phyloP scores from a whole-genome alignment of 2,329 filamentous ascomycete species.

The Aureobasidium mangrovei region DNA sequence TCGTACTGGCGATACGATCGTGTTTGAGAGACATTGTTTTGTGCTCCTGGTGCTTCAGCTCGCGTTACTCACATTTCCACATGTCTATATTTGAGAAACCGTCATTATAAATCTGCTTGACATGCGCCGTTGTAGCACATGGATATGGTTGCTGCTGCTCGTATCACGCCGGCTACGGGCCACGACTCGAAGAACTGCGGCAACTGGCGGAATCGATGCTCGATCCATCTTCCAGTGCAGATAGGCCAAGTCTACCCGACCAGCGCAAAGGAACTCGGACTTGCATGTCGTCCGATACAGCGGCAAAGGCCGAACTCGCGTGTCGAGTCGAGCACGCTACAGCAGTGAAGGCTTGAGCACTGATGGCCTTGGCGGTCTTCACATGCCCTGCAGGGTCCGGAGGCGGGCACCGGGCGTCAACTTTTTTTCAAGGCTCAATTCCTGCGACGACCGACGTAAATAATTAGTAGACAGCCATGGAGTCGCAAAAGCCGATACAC shows the following conservation, averaged over 20 bases:
- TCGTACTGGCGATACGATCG: neutral
- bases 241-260: too few species aligned
- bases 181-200: neutral
- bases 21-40: conserved; percentile 9
- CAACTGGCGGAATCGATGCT: too few species aligned
- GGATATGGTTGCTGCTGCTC: neutral
- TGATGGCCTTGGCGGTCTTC: too few species aligned
- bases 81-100: neutral
- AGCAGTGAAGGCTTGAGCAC: too few species aligned
- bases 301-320: too few species aligned
- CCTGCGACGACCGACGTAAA: neutral
- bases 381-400: too few species aligned
- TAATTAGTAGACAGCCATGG: conserved; percentile 19
- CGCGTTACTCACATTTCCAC: neutral
- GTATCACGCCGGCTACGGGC: neutral
- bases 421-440: too few species aligned
- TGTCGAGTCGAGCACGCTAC: too few species aligned
- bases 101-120: neutral
- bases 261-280: too few species aligned
- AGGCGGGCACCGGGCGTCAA: too few species aligned
- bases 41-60: neutral
- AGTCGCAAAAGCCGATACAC: conserved; percentile 58
- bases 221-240: too few species aligned
- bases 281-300: too few species aligned
- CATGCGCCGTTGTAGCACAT: neutral